phyloP scores from a whole-genome alignment of 257 asterid genomes.

The Leonotis leonurus region DNA sequence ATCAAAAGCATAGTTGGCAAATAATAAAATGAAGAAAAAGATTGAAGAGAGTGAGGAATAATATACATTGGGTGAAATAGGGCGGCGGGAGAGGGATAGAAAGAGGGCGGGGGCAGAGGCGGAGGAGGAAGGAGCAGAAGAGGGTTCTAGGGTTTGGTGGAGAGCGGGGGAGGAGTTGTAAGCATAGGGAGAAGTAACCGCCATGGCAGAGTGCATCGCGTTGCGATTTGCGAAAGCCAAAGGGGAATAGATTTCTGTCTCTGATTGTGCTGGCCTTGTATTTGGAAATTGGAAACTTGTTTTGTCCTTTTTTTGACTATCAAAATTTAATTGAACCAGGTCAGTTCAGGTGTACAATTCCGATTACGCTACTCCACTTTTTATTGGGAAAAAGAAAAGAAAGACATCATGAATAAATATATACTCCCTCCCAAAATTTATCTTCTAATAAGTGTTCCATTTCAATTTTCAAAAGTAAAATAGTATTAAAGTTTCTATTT shows the following conservation, averaged over 20 bases:
- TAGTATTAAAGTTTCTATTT: too few relatives aligned
- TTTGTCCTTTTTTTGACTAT: not conserved
- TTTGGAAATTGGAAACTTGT: not conserved
- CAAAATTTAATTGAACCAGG: too few relatives aligned
- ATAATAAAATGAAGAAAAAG: not conserved
- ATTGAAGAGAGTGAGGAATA: not conserved
- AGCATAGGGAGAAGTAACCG: conserved; percentile 33
- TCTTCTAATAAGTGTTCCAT: too few relatives aligned
- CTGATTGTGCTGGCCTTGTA: not conserved
- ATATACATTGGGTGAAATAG: conserved; percentile 22
- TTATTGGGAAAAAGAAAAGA: too few relatives aligned
- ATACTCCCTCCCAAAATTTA: too few relatives aligned
- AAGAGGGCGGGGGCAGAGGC: conserved; percentile 24
- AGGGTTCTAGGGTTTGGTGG: conserved; percentile 34
- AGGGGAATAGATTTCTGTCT: conserved; percentile 9
- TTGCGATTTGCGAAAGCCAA: not conserved
- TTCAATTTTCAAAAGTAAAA: too few relatives aligned
- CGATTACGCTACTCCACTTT: too few relatives aligned
- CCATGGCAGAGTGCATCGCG: conserved; percentile 33
- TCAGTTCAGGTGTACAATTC: too few relatives aligned
- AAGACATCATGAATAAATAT: too few relatives aligned
- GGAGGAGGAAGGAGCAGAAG: conserved; percentile 39
- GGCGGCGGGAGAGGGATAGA: conserved; percentile 19
- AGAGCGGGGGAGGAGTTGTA: conserved; percentile 11
- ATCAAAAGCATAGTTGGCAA: not conserved